A percentile compares a stretch with the other conserved stretches of the same genome.
These are phyloP conservation scores for Stagonosporopsis chrysanthemi DNA, from an alignment of 2,329 filamentous ascomycete species.

Conservation along the genomic window DNA sequence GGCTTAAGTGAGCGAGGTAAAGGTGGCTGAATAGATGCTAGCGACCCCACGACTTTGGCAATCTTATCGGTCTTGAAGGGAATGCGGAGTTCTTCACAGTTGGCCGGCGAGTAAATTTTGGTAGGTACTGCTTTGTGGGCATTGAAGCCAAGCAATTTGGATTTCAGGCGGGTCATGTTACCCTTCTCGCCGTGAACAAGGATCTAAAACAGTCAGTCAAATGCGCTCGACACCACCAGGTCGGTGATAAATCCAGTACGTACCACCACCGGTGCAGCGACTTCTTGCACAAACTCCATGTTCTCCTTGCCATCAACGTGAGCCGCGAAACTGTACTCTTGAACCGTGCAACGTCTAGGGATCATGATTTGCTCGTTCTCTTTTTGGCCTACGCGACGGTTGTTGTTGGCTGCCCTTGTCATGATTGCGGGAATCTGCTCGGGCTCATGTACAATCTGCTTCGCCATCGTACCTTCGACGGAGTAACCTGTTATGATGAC, in stretches of 20 bases:
- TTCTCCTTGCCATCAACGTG: conserved; percentile 98
- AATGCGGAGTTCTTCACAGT: conserved; percentile 93
- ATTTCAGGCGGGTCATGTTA: conserved; percentile 97
- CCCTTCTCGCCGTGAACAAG: conserved; percentile 96
- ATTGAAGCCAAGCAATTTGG: conserved; percentile 91
- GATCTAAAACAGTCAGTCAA: conserved; percentile 65
- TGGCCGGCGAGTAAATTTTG: conserved; percentile 92
- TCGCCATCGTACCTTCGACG: conserved; percentile 97
- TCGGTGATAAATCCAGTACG: conserved; percentile 50
- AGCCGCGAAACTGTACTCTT: conserved; percentile 94
- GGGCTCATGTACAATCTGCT: conserved; percentile 92
- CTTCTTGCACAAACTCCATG: conserved; percentile 94
- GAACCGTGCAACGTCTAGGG: conserved; percentile 87
- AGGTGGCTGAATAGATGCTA: conserved; percentile 81
- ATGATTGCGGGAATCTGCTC: conserved; percentile 95
- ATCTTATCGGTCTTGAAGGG: conserved; percentile 96
- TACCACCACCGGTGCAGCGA: conserved; percentile 90
- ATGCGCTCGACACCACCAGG: background rate
- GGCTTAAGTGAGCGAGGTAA: conserved; percentile 46
- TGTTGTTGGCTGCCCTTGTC: conserved; percentile 62
- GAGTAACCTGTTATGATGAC: conserved; percentile 98
- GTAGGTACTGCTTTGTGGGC: conserved; percentile 79
- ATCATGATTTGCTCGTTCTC: conserved; percentile 92
- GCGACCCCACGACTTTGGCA: conserved; percentile 93
- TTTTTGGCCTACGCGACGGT: conserved; percentile 66